phyloP scores from a whole-genome alignment of 306 rosid genomes.

The Neltuma alba region DNA sequence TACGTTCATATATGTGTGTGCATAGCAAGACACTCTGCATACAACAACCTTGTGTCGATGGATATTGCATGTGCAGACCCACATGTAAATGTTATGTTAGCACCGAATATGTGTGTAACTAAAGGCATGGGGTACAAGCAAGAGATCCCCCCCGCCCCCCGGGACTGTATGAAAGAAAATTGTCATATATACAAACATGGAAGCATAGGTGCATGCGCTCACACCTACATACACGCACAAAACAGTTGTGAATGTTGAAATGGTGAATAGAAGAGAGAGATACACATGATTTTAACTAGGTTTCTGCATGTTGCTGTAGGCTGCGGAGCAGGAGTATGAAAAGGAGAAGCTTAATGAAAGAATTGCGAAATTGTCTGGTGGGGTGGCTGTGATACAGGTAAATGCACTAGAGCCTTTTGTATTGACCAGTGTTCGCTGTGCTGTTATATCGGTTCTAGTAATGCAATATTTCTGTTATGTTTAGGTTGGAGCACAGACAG shows the following conservation, averaged over 20 bases:
- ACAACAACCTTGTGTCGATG: not conserved
- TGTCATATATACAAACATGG: not conserved
- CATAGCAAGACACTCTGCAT: no score
- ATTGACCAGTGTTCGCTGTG: not conserved
- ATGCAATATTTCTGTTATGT: not conserved
- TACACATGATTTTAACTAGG: constrained; percentile 5
- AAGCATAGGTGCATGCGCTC: not conserved
- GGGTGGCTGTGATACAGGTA: constrained; percentile 99
- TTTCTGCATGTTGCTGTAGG: constrained; percentile 43
- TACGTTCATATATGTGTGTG: no score
- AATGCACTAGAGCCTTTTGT: not conserved
- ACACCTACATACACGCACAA: not conserved
- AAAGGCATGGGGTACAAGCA: not conserved
- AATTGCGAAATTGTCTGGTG: constrained; percentile 95
- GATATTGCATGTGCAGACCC: not conserved
- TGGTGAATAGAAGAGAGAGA: not conserved
- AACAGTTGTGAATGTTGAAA: not conserved
- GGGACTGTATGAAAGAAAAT: not conserved
- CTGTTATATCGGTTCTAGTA: not conserved
- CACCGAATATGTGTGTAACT: not conserved
- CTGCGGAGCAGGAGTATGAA: constrained; percentile 96
- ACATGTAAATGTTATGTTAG: constrained; percentile 3
- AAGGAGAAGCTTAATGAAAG: constrained; percentile 89
- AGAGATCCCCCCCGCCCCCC: no score
- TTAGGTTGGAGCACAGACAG: constrained; percentile 99